Percentiles rank a stretch among this genome's conserved stretches.
These are phyloP conservation scores for Lasiosphaeriaceae sp. DNA, from an alignment of 495 filamentous ascomycete species.

Conservation along the genomic window DNA sequence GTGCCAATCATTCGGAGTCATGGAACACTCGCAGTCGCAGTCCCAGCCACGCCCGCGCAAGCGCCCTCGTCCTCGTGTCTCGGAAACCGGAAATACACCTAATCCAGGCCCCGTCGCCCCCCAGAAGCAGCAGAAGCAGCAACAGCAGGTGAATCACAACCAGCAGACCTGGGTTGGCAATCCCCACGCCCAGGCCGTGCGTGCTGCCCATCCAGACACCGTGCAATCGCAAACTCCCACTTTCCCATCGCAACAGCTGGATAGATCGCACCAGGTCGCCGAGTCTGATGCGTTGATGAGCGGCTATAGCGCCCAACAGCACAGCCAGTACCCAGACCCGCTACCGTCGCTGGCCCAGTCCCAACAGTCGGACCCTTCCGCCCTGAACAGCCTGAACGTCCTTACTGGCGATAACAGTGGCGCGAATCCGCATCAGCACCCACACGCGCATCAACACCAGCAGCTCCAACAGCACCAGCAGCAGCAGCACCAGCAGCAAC, in stretches of 20 bases:
- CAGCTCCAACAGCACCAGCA: constrained; percentile 14
- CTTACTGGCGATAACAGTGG: constrained; percentile 10
- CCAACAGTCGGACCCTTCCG: constrained; percentile 22
- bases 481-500: constrained; percentile 11
- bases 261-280: constrained; percentile 29
- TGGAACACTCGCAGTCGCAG: constrained; percentile 15
- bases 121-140: constrained; percentile 2
- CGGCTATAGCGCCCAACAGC: constrained; percentile 26
- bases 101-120: constrained; percentile 13
- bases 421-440: constrained; percentile 8
- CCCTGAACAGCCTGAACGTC: constrained; percentile 18
- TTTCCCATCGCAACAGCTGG: constrained; percentile 31
- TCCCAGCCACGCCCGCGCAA: constrained; percentile 31
- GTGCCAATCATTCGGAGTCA: neutral
- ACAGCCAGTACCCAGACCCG: constrained; percentile 28
- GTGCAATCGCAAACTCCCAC: constrained; percentile 21
- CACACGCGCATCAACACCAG: constrained; percentile 13
- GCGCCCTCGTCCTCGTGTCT: constrained; percentile 20
- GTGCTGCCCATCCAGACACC: constrained; percentile 25
- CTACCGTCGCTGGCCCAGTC: constrained; percentile 21
- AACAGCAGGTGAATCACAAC: constrained; percentile 8
- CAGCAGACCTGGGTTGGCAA: constrained; percentile 7
- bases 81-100: constrained; percentile 28
- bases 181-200: constrained; percentile 27
- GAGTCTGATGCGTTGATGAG: constrained; percentile 29